Evolutionary conservation across 2,329 filamentous ascomycete species (phyloP).

Genomic region (Cladosporium sp.): DNA sequence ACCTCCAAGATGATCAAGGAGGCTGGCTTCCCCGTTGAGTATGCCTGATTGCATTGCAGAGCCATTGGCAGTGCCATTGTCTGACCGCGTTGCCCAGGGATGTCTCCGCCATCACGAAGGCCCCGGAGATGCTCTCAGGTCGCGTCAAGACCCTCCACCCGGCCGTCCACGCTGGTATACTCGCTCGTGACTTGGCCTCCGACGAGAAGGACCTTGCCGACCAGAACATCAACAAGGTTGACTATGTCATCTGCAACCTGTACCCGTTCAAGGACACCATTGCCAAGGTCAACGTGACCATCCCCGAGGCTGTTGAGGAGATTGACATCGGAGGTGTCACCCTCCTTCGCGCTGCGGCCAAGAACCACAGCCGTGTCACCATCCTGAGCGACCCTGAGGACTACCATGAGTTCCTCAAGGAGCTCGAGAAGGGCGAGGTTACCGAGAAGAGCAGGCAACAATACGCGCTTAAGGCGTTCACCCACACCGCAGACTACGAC

Average conservation of each 20-base stretch:
- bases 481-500: slow-evolving; percentile 97
- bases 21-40: slow-evolving; percentile 93
- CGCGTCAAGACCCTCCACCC: slow-evolving; percentile 95
- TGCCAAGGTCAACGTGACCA: slow-evolving; percentile 93
- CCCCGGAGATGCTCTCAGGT: slow-evolving; percentile 93
- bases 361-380: slow-evolving; percentile 94
- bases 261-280: slow-evolving; percentile 99
- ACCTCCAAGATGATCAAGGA: slow-evolving; percentile 96
- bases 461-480: slow-evolving; percentile 95
- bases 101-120: slow-evolving; percentile 90
- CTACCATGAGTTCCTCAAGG: slow-evolving; percentile 89
- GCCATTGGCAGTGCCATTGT: not conserved
- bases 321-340: slow-evolving; percentile 98
- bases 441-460: slow-evolving; percentile 78
- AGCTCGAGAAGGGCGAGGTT: slow-evolving; percentile 82
- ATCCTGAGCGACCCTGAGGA: slow-evolving; percentile 92
- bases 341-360: slow-evolving; percentile 89
- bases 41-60: not conserved
- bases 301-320: slow-evolving; percentile 95
- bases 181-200: slow-evolving; percentile 87
- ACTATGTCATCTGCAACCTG: slow-evolving; percentile 94
- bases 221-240: slow-evolving; percentile 91
- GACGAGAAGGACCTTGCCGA: slow-evolving; percentile 96
- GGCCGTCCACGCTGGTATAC: slow-evolving; percentile 70
- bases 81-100: slow-evolving; percentile 56